Evolutionary conservation across 2,329 filamentous ascomycete species (phyloP).

Genomic region (Clonostachys chloroleuca): DNA sequence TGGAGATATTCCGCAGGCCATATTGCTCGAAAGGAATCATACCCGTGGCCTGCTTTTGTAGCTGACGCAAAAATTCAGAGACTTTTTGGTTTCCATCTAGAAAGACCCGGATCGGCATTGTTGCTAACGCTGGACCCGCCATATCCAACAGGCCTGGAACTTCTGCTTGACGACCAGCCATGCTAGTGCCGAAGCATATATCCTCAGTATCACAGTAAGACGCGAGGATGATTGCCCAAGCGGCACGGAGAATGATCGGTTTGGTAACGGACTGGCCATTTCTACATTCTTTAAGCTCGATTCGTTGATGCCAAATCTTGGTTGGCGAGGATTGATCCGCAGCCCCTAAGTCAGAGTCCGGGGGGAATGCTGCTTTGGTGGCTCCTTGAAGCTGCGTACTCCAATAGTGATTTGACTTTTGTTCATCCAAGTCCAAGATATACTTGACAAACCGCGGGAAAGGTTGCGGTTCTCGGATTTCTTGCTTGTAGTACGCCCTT

Average conservation of each 20-base stretch:
- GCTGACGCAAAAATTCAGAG: slow-evolving; percentile 5
- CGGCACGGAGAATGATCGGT: slow-evolving; percentile 8
- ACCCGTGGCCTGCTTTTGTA: slow-evolving; percentile 7
- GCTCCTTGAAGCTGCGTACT: slow-evolving; percentile 1
- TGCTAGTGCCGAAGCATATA: slow-evolving; percentile 13
- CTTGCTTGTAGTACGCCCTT: slow-evolving; percentile 1
- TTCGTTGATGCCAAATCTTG: neutral
- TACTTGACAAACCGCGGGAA: slow-evolving; percentile 37
- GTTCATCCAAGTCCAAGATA: slow-evolving; percentile 22
- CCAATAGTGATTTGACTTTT: neutral
- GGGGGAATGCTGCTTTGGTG: slow-evolving; percentile 4
- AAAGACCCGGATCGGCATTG: slow-evolving; percentile 6
- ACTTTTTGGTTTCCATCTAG: slow-evolving; percentile 3
- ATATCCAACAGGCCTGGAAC: slow-evolving; percentile 1
- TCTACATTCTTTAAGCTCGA: neutral
- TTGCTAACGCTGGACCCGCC: slow-evolving; percentile 8
- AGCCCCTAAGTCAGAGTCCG: neutral
- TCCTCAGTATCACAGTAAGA: slow-evolving; percentile 9
- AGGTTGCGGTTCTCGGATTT: neutral
- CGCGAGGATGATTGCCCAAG: slow-evolving; percentile 3
- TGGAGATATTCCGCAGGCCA: slow-evolving; percentile 13
- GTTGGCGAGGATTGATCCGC: neutral
- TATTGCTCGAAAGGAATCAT: slow-evolving; percentile 12
- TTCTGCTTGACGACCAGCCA: slow-evolving; percentile 13
- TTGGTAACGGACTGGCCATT: slow-evolving; percentile 5